Conservation (phyloP, 2,329 filamentous ascomycete genomes). For the Fusarium illudens region DNA sequence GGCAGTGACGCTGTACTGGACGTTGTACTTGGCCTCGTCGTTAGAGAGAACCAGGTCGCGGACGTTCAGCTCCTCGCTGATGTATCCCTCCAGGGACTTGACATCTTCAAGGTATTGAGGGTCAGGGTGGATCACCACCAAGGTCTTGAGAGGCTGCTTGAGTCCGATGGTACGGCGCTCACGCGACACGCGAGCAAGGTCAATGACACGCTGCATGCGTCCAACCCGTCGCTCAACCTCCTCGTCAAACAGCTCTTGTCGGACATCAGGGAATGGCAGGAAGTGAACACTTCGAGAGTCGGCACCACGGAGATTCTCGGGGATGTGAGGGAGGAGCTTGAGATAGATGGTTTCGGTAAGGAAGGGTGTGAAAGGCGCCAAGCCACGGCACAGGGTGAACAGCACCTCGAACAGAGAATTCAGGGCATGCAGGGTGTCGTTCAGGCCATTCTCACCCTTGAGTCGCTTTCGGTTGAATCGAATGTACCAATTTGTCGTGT, state of each 20-base stretch:
- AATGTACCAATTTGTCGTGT: conserved; percentile 99
- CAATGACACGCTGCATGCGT: conserved; percentile 96
- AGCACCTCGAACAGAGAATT: conserved; percentile 95
- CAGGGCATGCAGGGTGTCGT: conserved; percentile 88
- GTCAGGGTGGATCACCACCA: conserved; percentile 88
- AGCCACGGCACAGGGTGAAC: conserved; percentile 84
- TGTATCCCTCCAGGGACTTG: conserved; percentile 84
- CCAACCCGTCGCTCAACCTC: conserved; percentile 86
- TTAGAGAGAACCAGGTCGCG: conserved; percentile 83
- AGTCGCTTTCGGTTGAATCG: conserved; percentile 90
- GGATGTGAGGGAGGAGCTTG: conserved; percentile 82
- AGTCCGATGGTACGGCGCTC: conserved; percentile 85
- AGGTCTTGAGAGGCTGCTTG: conserved; percentile 89
- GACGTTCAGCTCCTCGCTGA: conserved; percentile 91
- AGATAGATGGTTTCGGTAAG: conserved; percentile 94
- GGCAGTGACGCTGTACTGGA: conserved; percentile 87
- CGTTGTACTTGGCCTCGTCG: conserved; percentile 90
- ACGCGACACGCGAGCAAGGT: conserved; percentile 84
- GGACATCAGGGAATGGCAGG: conserved; percentile 86
- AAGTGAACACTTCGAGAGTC: conserved; percentile 93
- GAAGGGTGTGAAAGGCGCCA: conserved; percentile 96
- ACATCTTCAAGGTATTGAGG: conserved; percentile 86
- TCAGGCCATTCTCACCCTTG: conserved; percentile 86
- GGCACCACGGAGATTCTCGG: conserved; percentile 70
- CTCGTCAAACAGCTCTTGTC: conserved; percentile 86